Conservation (phyloP, 1,284 basidiomycete species). For the Dichomitus squalens region DNA sequence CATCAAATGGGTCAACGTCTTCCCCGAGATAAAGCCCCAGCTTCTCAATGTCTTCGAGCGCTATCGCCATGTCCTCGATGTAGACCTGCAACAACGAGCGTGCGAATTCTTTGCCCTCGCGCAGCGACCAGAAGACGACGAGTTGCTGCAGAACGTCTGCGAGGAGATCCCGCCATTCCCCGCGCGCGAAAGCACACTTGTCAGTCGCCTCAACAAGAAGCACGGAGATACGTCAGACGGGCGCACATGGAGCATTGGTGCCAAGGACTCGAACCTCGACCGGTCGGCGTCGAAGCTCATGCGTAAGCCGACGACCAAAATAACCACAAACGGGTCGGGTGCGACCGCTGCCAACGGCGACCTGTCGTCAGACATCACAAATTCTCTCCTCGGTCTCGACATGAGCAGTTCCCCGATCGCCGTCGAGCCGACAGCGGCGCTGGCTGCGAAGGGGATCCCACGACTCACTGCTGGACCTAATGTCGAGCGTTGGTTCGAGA, state of each 20-base stretch:
- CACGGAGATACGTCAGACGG: constrained; percentile 91
- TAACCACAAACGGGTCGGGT: constrained; percentile 29
- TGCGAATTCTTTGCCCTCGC: constrained; percentile 95
- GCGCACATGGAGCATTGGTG: constrained; percentile 94
- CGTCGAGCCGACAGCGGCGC: constrained; percentile 25
- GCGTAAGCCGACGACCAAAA: constrained; percentile 42
- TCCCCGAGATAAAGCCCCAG: constrained; percentile 97
- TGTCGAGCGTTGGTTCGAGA: constrained; percentile 89
- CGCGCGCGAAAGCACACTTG: constrained; percentile 88
- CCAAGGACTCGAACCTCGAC: constrained; percentile 88
- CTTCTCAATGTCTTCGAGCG: constrained; percentile 95
- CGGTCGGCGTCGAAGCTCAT: constrained; percentile 57
- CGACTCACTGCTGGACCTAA: constrained; percentile 68
- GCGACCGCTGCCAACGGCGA: constrained; percentile 32
- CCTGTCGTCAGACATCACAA: constrained; percentile 60
- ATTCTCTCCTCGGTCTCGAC: constrained; percentile 83
- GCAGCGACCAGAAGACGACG: constrained; percentile 83
- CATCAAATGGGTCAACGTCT: constrained; percentile 99
- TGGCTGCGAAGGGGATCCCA: constrained; percentile 35
- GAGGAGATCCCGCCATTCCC: constrained; percentile 99
- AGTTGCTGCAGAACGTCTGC: constrained; percentile 91
- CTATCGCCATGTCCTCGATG: constrained; percentile 97
- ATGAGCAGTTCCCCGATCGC: constrained; percentile 49
- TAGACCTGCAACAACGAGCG: constrained; percentile 96
- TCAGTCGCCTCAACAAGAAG: constrained; percentile 86